phyloP scores from a whole-genome alignment of 495 filamentous ascomycete genomes.

The Letharia columbiana region DNA sequence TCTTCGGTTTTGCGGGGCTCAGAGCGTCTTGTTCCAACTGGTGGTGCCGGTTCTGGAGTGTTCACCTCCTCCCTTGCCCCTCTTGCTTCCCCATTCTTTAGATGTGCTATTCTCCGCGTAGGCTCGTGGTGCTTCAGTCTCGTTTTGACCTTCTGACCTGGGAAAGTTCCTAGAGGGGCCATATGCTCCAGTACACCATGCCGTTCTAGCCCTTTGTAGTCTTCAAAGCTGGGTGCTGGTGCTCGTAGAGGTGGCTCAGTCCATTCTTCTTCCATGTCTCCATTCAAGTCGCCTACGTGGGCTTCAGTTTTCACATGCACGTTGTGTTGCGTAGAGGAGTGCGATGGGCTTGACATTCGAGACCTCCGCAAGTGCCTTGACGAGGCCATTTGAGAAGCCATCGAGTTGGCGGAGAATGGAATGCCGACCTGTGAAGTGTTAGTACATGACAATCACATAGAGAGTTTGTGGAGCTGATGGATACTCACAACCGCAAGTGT shows the following conservation, averaged over 20 bases:
- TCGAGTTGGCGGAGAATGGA: constrained; percentile 29
- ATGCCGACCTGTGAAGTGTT: constrained; percentile 13
- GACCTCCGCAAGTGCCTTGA: constrained; percentile 26
- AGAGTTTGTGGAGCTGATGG: background rate
- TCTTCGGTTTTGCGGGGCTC: constrained; percentile 31
- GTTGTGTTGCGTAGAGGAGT: constrained; percentile 31
- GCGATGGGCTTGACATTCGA: constrained; percentile 47
- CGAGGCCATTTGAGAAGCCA: constrained; percentile 38
- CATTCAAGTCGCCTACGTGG: constrained; percentile 25
- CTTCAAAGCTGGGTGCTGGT: constrained; percentile 60
- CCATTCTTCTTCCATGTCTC: constrained; percentile 49
- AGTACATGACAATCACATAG: constrained; percentile 4
- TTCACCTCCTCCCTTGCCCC: constrained; percentile 24
- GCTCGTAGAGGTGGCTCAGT: constrained; percentile 58
- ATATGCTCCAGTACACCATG: constrained; percentile 61
- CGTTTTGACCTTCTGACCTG: constrained; percentile 41
- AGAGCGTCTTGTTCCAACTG: constrained; percentile 24
- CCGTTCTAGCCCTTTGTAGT: constrained; percentile 49
- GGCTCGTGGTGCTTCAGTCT: constrained; percentile 29
- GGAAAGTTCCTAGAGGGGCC: constrained; percentile 57
- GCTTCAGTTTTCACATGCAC: constrained; percentile 26
- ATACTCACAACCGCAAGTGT: constrained; percentile 9
- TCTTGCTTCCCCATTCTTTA: constrained; percentile 25
- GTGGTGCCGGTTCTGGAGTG: constrained; percentile 27
- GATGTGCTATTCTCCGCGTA: constrained; percentile 14